These are phyloP conservation scores for Fusarium irregulare DNA, from an alignment of 2,329 filamentous ascomycete genomes.

Conservation along the genomic window DNA sequence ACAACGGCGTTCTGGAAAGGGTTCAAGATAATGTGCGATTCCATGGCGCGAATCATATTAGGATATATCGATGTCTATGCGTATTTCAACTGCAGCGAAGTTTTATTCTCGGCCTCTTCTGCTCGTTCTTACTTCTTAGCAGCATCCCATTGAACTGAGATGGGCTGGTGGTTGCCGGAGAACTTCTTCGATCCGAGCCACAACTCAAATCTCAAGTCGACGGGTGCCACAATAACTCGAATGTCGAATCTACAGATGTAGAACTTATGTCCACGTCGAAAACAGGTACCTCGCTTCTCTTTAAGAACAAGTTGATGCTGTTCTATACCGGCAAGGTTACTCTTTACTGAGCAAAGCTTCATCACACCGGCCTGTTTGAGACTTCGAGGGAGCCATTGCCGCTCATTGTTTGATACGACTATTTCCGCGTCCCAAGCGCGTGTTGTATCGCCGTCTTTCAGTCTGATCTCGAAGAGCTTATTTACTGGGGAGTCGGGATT, in stretches of 20 bases:
- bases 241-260: slow-evolving; percentile 60
- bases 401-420: slow-evolving; percentile 54
- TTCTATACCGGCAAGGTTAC: slow-evolving; percentile 54
- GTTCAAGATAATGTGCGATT: slow-evolving; percentile 26
- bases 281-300: slow-evolving; percentile 51
- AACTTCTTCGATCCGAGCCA: slow-evolving; percentile 49
- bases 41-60: slow-evolving; percentile 9
- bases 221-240: slow-evolving; percentile 64
- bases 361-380: slow-evolving; percentile 52
- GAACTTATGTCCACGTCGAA: slow-evolving; percentile 52
- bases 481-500: slow-evolving; percentile 50
- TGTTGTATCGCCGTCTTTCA: slow-evolving; percentile 49
- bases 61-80: slow-evolving; percentile 30
- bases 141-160: slow-evolving; percentile 36
- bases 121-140: background rate
- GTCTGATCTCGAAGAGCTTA: slow-evolving; percentile 49
- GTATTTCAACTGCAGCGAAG: slow-evolving; percentile 13
- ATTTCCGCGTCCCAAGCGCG: slow-evolving; percentile 54
- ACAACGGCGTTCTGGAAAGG: slow-evolving; percentile 34
- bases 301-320: slow-evolving; percentile 54
- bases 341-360: slow-evolving; percentile 55
- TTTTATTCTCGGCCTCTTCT: background rate
- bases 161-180: slow-evolving; percentile 37
- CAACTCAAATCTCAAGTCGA: slow-evolving; percentile 61
- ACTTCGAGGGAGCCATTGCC: slow-evolving; percentile 51